phyloP scores from a whole-genome alignment of 2,329 filamentous ascomycete genomes.

The Cercospora sp. region DNA sequence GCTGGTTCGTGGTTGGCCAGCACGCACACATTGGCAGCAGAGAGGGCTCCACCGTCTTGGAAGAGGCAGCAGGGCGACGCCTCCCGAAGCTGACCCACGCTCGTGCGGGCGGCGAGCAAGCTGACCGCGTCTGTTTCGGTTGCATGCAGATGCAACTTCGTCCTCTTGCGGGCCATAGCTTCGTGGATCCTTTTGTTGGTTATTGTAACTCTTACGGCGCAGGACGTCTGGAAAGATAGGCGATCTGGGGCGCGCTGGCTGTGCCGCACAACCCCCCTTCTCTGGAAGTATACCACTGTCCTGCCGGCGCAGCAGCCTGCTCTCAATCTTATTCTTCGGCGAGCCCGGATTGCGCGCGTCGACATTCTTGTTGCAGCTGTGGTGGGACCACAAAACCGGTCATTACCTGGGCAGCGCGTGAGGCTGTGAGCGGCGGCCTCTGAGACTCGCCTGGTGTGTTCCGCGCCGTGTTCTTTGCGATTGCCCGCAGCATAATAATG shows the following conservation, averaged over 20 bases:
- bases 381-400: conserved; percentile 7
- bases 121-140: conserved; percentile 15
- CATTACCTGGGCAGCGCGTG: conserved; percentile 4
- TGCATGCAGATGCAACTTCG: conserved; percentile 4
- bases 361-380: conserved; percentile 5
- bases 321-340: conserved; percentile 3
- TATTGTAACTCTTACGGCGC: conserved; percentile 3
- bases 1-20: conserved; percentile 5
- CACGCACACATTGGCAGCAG: not conserved
- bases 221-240: conserved; percentile 2
- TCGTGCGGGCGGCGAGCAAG: not conserved
- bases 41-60: not conserved
- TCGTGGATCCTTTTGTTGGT: conserved; percentile 9
- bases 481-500: conserved; percentile 17
- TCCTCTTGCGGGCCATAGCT: conserved; percentile 18
- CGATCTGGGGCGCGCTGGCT: not conserved
- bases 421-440: conserved; percentile 11
- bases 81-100: conserved; percentile 14
- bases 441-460: not conserved
- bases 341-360: conserved; percentile 7
- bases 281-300: conserved; percentile 7
- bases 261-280: not conserved
- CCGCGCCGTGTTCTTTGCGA: conserved; percentile 1
- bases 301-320: not conserved
- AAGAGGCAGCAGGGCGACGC: conserved; percentile 7